Percentiles rank a stretch among this genome's conserved stretches.
These are phyloP conservation scores for Passiflora organensis DNA, from an alignment of 345 rosid species.

Conservation along the genomic window DNA sequence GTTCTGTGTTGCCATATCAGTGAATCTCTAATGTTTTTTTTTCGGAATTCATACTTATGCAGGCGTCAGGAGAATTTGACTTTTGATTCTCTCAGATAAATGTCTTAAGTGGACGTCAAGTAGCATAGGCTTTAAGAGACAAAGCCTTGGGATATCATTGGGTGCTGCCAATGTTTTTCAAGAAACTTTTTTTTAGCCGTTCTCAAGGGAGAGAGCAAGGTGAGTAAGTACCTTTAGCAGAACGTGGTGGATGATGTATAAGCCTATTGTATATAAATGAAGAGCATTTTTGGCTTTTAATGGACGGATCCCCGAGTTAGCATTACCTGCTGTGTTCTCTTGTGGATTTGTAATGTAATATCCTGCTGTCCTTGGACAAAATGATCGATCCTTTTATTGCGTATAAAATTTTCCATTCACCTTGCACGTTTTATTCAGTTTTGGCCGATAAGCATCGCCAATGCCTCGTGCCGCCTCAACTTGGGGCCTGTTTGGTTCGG, in stretches of 20 bases:
- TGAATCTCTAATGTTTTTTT: not conserved
- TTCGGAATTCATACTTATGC: slow-evolving; percentile 17
- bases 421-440: too few species aligned
- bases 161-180: slow-evolving; percentile 18
- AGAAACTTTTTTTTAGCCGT: slow-evolving; percentile 5
- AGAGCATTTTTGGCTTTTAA: slow-evolving; percentile 31
- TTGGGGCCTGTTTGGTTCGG: too few species aligned
- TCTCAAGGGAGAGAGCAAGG: not conserved
- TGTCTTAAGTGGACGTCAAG: slow-evolving; percentile 11
- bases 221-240: not conserved
- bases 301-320: slow-evolving; percentile 18
- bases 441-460: too few species aligned
- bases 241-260: slow-evolving; percentile 23
- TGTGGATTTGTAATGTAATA: slow-evolving; percentile 16
- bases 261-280: slow-evolving; percentile 62
- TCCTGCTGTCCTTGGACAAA: too few species aligned
- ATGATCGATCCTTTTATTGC: too few species aligned
- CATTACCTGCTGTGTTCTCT: slow-evolving; percentile 11
- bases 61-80: slow-evolving; percentile 94
- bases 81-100: slow-evolving; percentile 48
- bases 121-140: slow-evolving; percentile 12
- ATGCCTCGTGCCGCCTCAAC: too few species aligned
- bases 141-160: slow-evolving; percentile 11
- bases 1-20: not conserved
- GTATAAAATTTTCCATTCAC: too few species aligned